Percentiles rank a stretch among this genome's conserved stretches.
phyloP scores from a whole-genome alignment of 2,329 filamentous ascomycete species.

The Fusarium mundagurra region DNA sequence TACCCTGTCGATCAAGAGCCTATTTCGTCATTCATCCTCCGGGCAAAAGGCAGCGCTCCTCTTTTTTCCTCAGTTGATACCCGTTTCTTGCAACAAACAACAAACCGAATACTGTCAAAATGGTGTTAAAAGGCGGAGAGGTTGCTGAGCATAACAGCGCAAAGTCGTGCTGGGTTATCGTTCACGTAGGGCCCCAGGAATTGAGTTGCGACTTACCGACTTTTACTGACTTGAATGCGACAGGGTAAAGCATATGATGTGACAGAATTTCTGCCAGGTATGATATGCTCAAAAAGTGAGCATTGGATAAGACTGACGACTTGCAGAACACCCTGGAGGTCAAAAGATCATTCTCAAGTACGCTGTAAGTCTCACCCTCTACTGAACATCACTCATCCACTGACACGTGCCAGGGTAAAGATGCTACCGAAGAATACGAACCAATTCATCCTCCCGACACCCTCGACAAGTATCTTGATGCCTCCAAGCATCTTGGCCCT shows the following conservation, averaged over 20 bases:
- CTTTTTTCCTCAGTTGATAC: neutral
- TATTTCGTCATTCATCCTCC: conserved; percentile 35
- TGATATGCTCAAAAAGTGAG: conserved; percentile 20
- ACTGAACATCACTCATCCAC: neutral
- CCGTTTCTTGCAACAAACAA: neutral
- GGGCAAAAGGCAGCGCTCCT: conserved; percentile 35
- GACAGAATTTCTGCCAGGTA: conserved; percentile 84
- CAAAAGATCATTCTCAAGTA: conserved; percentile 96
- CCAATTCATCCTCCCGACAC: conserved; percentile 91
- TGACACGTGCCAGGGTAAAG: conserved; percentile 71
- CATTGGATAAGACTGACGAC: conserved; percentile 5
- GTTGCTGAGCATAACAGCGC: conserved; percentile 78
- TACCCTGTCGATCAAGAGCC: conserved; percentile 13
- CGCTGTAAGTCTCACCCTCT: conserved; percentile 62
- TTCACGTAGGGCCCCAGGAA: conserved; percentile 67
- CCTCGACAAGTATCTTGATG: conserved; percentile 83
- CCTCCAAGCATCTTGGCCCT: conserved; percentile 86
- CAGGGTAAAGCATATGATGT: conserved; percentile 87
- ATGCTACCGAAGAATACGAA: conserved; percentile 91
- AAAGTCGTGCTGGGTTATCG: conserved; percentile 91
- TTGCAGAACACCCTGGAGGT: conserved; percentile 83
- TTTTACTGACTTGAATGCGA: conserved; percentile 30
- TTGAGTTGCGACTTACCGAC: neutral
- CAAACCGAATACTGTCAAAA: conserved; percentile 34
- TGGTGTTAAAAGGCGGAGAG: conserved; percentile 62